These are phyloP conservation scores for Xylaria sp. DNA, from an alignment of 2,329 filamentous ascomycete genomes.

Conservation along the genomic window DNA sequence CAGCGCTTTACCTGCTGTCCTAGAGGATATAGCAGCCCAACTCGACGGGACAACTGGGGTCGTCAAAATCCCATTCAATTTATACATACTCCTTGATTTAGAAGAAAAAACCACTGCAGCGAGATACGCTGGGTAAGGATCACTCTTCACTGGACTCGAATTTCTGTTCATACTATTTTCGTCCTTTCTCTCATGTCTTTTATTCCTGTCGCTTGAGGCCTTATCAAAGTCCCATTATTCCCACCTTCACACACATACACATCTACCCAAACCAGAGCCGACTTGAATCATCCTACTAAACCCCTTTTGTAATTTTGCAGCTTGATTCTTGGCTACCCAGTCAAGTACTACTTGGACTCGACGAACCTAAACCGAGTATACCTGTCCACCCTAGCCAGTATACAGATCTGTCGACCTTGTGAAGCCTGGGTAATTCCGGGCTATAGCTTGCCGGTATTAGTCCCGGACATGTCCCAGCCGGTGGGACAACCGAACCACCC, in stretches of 20 bases:
- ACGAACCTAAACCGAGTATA: neutral
- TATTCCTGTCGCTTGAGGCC: neutral
- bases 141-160: neutral
- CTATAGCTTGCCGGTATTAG: neutral
- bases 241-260: neutral
- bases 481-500: neutral
- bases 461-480: neutral
- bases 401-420: neutral
- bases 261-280: neutral
- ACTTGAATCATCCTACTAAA: neutral
- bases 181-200: neutral
- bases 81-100: neutral
- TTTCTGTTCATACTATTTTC: neutral
- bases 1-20: neutral
- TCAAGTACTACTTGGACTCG: neutral
- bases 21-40: neutral
- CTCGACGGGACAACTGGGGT: conserved; percentile 13
- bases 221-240: neutral
- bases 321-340: neutral
- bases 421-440: neutral
- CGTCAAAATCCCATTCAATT: neutral
- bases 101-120: neutral
- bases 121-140: neutral
- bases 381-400: neutral
- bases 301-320: neutral